These are phyloP conservation scores for Phaeosphaeria sp. DNA, from an alignment of 2,329 filamentous ascomycete genomes.

Conservation along the genomic window DNA sequence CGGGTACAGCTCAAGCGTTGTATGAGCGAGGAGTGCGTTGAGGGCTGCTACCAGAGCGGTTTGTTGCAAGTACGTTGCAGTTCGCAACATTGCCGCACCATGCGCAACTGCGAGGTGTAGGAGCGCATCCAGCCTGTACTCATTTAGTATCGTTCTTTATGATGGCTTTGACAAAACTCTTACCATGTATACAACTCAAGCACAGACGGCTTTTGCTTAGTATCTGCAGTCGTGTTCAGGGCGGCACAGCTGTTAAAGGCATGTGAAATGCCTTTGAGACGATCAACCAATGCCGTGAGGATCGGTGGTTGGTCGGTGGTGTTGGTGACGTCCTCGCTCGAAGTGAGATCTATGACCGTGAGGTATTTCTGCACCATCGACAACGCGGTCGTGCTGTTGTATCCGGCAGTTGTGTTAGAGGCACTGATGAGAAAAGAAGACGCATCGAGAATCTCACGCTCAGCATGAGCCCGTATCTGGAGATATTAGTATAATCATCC, in stretches of 20 bases:
- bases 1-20: constrained; percentile 45
- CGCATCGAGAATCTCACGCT: constrained; percentile 43
- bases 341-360: constrained; percentile 42
- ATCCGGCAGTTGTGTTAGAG: constrained; percentile 7
- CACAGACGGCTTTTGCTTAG: constrained; percentile 7
- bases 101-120: constrained; percentile 53
- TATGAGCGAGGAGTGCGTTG: constrained; percentile 47
- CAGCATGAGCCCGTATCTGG: constrained; percentile 47
- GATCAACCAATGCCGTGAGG: constrained; percentile 37
- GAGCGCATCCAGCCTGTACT: constrained; percentile 41
- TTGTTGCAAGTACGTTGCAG: constrained; percentile 38
- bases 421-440: constrained; percentile 34
- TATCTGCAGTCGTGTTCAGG: not conserved
- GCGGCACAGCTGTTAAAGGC: constrained; percentile 22
- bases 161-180: not conserved
- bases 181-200: constrained; percentile 34
- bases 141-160: constrained; percentile 13
- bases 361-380: constrained; percentile 41
- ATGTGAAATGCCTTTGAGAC: constrained; percentile 39
- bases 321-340: constrained; percentile 19
- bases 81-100: constrained; percentile 28
- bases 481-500: not conserved
- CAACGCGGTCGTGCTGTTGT: constrained; percentile 11
- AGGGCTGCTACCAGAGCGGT: constrained; percentile 44
- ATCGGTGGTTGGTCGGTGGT: constrained; percentile 25